Evolutionary conservation across 805 yeast genomes (phyloP).

Genomic region (Wickerhamiella alocasiicola): DNA sequence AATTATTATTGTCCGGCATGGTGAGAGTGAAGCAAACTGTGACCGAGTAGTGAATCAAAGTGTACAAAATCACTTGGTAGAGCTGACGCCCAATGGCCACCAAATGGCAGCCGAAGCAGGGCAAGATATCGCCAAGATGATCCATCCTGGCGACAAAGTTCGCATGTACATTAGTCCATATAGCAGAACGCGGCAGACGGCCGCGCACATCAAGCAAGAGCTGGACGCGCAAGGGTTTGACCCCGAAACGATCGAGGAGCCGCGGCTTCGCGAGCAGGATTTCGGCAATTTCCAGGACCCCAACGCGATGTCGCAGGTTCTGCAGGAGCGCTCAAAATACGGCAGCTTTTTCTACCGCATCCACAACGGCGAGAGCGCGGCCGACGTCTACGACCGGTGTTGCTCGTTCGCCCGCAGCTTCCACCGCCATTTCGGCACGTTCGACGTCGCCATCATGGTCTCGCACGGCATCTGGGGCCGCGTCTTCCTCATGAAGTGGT

Average conservation of each 20-base stretch:
- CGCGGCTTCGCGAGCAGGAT: slow-evolving; percentile 87
- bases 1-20: slow-evolving; percentile 75
- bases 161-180: slow-evolving; percentile 83
- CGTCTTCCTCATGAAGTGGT: slow-evolving; percentile 90
- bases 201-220: slow-evolving; percentile 54
- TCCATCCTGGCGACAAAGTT: slow-evolving; percentile 42
- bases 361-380: slow-evolving; percentile 91
- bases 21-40: slow-evolving; percentile 82
- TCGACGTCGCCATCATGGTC: slow-evolving; percentile 71
- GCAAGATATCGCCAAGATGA: slow-evolving; percentile 24
- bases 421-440: slow-evolving; percentile 66
- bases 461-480: slow-evolving; percentile 93
- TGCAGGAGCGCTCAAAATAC: slow-evolving; percentile 76
- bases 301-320: slow-evolving; percentile 59
- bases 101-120: slow-evolving; percentile 31
- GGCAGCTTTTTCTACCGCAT: slow-evolving; percentile 84
- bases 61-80: slow-evolving; percentile 70
- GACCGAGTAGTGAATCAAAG: slow-evolving; percentile 70
- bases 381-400: slow-evolving; percentile 85
- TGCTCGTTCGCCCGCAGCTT: slow-evolving; percentile 82
- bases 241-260: slow-evolving; percentile 66
- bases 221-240: slow-evolving; percentile 31
- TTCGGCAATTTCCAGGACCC: slow-evolving; percentile 62
- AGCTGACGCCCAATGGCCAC: slow-evolving; percentile 61
- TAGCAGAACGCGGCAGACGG: slow-evolving; percentile 69